Evolutionary conservation across 169 alveolate species (phyloP).

Genomic region (Plasmodium knowlesi): DNA sequence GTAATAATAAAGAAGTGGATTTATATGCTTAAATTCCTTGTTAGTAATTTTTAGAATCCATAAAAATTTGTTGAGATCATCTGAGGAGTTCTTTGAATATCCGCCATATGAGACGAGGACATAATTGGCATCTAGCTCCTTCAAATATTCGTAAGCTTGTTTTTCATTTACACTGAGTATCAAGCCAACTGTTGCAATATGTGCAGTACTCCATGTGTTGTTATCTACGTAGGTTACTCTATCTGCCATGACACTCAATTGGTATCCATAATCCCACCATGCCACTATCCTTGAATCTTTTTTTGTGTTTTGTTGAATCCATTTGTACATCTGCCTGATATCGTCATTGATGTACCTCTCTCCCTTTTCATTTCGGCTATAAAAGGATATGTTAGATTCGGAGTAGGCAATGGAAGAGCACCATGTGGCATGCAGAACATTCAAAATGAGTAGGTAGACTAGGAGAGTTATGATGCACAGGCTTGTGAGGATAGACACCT

Average conservation of each 20-base stretch:
- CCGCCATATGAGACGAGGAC: conserved; percentile 98
- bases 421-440: conserved; percentile 79
- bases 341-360: conserved; percentile 95
- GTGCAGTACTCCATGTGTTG: conserved; percentile 98
- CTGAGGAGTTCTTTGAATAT: conserved; percentile 94
- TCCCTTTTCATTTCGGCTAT: conserved; percentile 86
- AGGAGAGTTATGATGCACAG: background rate
- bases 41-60: conserved; percentile 98
- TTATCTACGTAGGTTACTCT: conserved; percentile 98
- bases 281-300: conserved; percentile 94
- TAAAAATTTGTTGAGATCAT: conserved; percentile 97
- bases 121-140: conserved; percentile 95
- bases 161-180: conserved; percentile 92
- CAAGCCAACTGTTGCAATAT: conserved; percentile 97
- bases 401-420: conserved; percentile 79
- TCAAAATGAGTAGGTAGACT: conserved; percentile 2
- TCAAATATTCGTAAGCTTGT: conserved; percentile 93
- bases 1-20: conserved; percentile 42
- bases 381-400: conserved; percentile 75
- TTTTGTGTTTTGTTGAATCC: conserved; percentile 97
- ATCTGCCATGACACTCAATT: conserved; percentile 96
- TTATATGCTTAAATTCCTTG: conserved; percentile 80
- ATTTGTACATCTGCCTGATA: conserved; percentile 97
- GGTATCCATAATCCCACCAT: conserved; percentile 99
- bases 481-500: conserved; percentile 15